A percentile compares a stretch with the other conserved stretches of the same genome.
phyloP scores from a whole-genome alignment of 78 protist genomes.

The Bigelowiella natans region DNA sequence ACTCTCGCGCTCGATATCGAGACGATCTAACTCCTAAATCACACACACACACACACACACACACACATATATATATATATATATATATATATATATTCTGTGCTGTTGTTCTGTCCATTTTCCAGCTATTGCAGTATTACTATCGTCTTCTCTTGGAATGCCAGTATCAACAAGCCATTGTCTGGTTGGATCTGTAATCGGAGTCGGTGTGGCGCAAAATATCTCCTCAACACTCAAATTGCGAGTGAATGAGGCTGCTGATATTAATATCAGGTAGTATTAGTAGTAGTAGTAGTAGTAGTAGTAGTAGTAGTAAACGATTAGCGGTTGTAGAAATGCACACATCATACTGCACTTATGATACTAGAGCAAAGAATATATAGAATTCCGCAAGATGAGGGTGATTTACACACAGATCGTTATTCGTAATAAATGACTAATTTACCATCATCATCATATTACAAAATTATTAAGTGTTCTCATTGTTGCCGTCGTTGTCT shows the following conservation, averaged over 20 bases:
- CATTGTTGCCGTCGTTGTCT: too few relatives aligned
- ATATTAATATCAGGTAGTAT: neutral
- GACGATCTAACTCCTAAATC: too few relatives aligned
- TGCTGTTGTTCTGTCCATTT: neutral
- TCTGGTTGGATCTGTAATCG: neutral
- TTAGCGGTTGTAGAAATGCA: neutral
- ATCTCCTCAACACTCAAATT: neutral
- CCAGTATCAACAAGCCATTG: neutral
- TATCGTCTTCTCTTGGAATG: neutral
- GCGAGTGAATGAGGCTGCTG: neutral
- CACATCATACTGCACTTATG: neutral
- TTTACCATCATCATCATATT: too few relatives aligned
- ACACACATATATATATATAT: neutral
- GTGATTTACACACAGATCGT: too few relatives aligned
- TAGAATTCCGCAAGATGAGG: too few relatives aligned
- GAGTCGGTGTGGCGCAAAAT: neutral
- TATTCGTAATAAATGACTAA: too few relatives aligned
- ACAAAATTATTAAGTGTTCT: too few relatives aligned
- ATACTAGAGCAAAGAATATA: neutral
- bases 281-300: neutral
- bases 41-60: neutral
- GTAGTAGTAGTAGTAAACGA: neutral
- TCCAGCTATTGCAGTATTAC: neutral
- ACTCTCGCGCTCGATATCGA: too few relatives aligned
- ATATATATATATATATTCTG: neutral